Percentiles rank a stretch among this genome's conserved stretches.
Conservation (phyloP, 495 filamentous ascomycete genomes). For the Pyrenopolyporus hunteri region DNA sequence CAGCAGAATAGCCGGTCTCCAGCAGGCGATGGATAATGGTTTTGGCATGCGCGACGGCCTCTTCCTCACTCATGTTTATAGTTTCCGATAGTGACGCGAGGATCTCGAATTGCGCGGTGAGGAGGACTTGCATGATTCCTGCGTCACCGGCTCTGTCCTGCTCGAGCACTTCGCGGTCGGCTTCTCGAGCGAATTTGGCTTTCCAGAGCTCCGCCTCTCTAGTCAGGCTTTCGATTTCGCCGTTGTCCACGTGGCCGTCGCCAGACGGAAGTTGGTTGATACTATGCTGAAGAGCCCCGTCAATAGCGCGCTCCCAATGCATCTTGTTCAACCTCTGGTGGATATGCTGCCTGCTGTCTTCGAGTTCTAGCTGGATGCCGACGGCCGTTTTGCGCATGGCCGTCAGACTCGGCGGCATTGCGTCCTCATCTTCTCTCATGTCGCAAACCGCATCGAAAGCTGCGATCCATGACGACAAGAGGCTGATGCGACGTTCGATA, state of each 20-base stretch:
- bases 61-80: constrained; percentile 77
- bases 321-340: constrained; percentile 78
- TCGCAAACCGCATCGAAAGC: constrained; percentile 88
- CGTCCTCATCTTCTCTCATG: constrained; percentile 66
- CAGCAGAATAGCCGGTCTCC: constrained; percentile 70
- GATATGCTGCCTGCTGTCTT: constrained; percentile 85
- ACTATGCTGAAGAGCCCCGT: constrained; percentile 85
- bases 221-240: constrained; percentile 72
- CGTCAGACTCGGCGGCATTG: constrained; percentile 66
- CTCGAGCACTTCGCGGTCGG: constrained; percentile 75
- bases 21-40: constrained; percentile 80
- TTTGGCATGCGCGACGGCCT: constrained; percentile 81
- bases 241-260: constrained; percentile 70
- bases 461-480: constrained; percentile 89
- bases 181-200: constrained; percentile 81
- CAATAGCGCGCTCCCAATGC: constrained; percentile 85
- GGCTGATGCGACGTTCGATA: constrained; percentile 80
- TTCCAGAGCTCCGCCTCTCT: constrained; percentile 86
- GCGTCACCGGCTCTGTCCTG: constrained; percentile 83
- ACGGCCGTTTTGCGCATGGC: constrained; percentile 87
- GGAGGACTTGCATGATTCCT: constrained; percentile 76
- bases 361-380: constrained; percentile 85
- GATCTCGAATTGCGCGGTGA: constrained; percentile 90
- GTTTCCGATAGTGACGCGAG: constrained; percentile 81
- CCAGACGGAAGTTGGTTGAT: constrained; percentile 75